Evolutionary conservation across 139 green algal species (phyloP).

Genomic region (Coccomyxa sp.): DNA sequence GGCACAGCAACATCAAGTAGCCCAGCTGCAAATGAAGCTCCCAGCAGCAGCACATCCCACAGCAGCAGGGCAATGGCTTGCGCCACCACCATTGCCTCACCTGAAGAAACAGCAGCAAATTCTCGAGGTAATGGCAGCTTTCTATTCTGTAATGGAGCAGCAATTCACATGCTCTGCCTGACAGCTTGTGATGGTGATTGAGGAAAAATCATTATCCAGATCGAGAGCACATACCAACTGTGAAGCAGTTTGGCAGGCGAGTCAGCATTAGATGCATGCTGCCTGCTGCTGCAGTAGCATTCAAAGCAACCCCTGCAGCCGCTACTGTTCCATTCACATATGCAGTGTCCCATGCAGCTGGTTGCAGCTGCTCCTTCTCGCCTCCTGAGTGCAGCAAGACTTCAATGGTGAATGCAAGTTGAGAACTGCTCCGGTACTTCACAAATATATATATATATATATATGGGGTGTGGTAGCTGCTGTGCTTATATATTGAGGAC

Average conservation of each 20-base stretch:
- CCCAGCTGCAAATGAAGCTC: neutral
- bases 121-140: neutral
- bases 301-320: neutral
- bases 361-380: neutral
- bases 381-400: neutral
- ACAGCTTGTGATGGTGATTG: neutral
- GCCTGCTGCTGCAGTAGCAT: conserved; percentile 4
- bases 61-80: conserved; percentile 23
- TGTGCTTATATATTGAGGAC: too few species aligned
- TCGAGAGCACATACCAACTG: conserved; percentile 19
- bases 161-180: neutral
- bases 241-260: conserved; percentile 36
- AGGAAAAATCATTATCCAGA: neutral
- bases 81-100: conserved; percentile 36
- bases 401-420: neutral
- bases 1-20: neutral
- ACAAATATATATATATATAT: neutral
- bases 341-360: neutral
- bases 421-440: neutral
- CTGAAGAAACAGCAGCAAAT: neutral
- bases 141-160: neutral
- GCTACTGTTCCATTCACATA: too few species aligned
- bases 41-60: neutral
- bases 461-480: too few species aligned
- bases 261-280: conserved; percentile 23